Conservation (phyloP, 108 stramenopile species). For the Nannochloropsis gaditana region DNA sequence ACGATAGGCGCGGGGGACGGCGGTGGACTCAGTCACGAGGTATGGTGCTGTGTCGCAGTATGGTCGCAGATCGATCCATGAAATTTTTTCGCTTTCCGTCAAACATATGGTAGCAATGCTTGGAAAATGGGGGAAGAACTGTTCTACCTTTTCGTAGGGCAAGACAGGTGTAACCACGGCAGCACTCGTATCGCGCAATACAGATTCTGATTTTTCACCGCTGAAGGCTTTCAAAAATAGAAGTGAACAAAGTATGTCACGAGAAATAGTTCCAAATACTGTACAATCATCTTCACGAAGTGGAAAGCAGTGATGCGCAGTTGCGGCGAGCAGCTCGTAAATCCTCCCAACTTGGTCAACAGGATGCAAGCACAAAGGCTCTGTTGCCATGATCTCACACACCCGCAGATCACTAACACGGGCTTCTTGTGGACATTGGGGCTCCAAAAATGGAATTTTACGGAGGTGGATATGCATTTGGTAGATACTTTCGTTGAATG, state of each 20-base stretch:
- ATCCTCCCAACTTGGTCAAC: slow-evolving; percentile 24
- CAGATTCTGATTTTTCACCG: background rate
- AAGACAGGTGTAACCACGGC: background rate
- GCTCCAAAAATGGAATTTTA: slow-evolving; percentile 21
- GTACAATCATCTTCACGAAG: slow-evolving; percentile 23
- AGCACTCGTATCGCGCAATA: background rate
- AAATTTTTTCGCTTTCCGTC: background rate
- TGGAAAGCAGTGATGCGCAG: slow-evolving; percentile 33
- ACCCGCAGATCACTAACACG: slow-evolving; percentile 16
- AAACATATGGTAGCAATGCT: background rate
- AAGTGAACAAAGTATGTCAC: slow-evolving; percentile 22
- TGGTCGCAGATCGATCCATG: slow-evolving; percentile 17
- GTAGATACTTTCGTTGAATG: slow-evolving; percentile 19
- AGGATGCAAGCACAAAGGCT: slow-evolving; percentile 21
- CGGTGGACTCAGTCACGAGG: background rate
- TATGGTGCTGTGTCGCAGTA: slow-evolving; percentile 21
- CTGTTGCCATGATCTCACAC: slow-evolving; percentile 30
- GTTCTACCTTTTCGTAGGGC: slow-evolving; percentile 18
- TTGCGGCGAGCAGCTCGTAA: slow-evolving; percentile 16
- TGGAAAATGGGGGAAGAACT: slow-evolving; percentile 1
- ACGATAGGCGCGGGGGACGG: slow-evolving; percentile 31
- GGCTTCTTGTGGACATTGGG: background rate
- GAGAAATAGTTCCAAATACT: slow-evolving; percentile 30
- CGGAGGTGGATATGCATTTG: slow-evolving; percentile 10
- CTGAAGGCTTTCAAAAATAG: slow-evolving; percentile 30